phyloP scores from a whole-genome alignment of 805 yeast genomes.

The Candida methanosorbosa region DNA sequence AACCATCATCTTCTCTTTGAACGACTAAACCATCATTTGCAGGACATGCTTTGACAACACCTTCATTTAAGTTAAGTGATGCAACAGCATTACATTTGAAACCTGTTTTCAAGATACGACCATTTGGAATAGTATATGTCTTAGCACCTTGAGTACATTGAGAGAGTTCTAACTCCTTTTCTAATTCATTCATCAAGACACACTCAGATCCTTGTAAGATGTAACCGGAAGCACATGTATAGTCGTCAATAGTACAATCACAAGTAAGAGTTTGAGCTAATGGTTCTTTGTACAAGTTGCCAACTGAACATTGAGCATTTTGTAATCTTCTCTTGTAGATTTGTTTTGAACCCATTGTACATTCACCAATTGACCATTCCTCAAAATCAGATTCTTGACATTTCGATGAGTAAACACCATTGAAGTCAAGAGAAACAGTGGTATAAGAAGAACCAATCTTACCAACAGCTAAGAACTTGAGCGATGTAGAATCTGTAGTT shows the following conservation, averaged over 20 bases:
- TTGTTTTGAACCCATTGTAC: conserved; percentile 56
- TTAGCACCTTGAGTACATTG: conserved; percentile 8
- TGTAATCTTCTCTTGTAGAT: conserved; percentile 47
- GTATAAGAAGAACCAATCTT: conserved; percentile 13
- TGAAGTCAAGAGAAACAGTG: conserved; percentile 45
- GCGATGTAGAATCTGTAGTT: conserved; percentile 58
- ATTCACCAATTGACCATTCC: conserved; percentile 30
- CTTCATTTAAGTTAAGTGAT: too few species aligned
- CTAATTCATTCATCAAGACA: conserved; percentile 15
- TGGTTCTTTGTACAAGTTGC: conserved; percentile 27
- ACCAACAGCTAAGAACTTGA: conserved; percentile 45
- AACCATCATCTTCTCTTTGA: conserved; percentile 7
- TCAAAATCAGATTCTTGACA: conserved; percentile 44
- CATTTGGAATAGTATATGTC: conserved; percentile 7
- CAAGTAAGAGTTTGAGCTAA: conserved; percentile 36
- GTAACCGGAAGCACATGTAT: conserved; percentile 50
- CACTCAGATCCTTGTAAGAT: conserved; percentile 32
- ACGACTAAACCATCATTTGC: conserved; percentile 1
- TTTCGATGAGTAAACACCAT: conserved; percentile 15
- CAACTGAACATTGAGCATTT: conserved; percentile 48
- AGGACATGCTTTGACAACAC: conserved; percentile 4
- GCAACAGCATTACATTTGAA: neutral
- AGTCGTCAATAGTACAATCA: conserved; percentile 46
- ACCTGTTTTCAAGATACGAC: conserved; percentile 5
- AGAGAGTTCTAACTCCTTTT: conserved; percentile 2